Evolutionary conservation across 371 early-diverging fungal genomes (phyloP).

Genomic region (Nematocida homosporus): DNA sequence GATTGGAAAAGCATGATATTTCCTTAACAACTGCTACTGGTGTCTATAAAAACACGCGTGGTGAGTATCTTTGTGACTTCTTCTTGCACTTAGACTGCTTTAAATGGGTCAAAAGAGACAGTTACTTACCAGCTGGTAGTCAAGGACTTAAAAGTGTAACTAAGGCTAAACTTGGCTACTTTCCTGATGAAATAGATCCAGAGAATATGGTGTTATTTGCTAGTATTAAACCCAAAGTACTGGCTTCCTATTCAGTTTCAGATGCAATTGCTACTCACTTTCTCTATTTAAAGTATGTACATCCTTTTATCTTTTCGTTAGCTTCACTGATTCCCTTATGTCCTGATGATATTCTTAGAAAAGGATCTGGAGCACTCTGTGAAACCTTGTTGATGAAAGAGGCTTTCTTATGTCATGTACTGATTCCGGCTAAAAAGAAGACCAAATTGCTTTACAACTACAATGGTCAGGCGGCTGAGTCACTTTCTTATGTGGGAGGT

Average conservation of each 20-base stretch:
- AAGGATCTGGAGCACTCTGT: conserved; percentile 94
- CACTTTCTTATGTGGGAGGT: conserved; percentile 94
- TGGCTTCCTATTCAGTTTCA: conserved; percentile 96
- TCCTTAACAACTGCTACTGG: conserved; percentile 73
- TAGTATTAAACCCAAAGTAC: conserved; percentile 80
- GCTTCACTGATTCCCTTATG: conserved; percentile 94
- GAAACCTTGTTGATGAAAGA: conserved; percentile 91
- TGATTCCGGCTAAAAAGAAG: conserved; percentile 93
- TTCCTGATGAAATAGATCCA: conserved; percentile 95
- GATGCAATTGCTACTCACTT: conserved; percentile 99
- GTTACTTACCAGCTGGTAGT: conserved; percentile 90
- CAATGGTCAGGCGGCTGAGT: conserved; percentile 83
- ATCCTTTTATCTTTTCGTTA: conserved; percentile 95
- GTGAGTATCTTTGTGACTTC: conserved; percentile 68
- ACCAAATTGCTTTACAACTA: conserved; percentile 73
- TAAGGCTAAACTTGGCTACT: conserved; percentile 88
- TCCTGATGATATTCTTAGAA: conserved; percentile 87
- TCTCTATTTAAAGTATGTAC: conserved; percentile 96
- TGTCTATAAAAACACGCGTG: conserved; percentile 72
- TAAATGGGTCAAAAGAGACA: conserved; percentile 97
- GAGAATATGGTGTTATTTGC: conserved; percentile 93
- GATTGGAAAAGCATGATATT: conserved; percentile 67
- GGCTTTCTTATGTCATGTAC: conserved; percentile 72
- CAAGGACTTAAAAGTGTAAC: conserved; percentile 92
- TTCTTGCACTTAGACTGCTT: conserved; percentile 97